Conservation (phyloP, 306 rosid genomes). For the Cucurbita moschata region DNA sequence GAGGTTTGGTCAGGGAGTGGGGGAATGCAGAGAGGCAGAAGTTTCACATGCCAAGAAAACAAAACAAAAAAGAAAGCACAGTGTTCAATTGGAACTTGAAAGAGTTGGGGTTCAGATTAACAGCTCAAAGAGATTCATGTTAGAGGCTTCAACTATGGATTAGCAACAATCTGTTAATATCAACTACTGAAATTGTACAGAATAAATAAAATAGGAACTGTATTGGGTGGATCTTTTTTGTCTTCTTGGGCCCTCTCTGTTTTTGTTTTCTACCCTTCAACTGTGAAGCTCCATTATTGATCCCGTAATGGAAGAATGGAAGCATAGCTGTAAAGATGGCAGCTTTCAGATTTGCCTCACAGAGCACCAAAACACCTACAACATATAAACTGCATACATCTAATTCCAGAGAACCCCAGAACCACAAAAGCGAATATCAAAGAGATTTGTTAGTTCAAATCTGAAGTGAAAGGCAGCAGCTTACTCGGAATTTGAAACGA, state of each 20-base stretch:
- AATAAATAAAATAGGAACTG: background rate
- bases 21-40: background rate
- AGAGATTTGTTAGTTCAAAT: too few species aligned
- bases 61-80: too few species aligned
- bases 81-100: background rate
- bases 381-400: background rate
- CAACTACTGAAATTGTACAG: background rate
- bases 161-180: background rate
- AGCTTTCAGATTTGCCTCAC: slow-evolving; percentile 5
- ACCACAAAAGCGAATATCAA: too few species aligned
- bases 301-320: background rate
- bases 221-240: background rate
- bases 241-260: background rate
- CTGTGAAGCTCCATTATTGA: background rate
- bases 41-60: background rate
- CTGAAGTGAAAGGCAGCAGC: background rate
- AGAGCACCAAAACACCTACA: slow-evolving; percentile 6
- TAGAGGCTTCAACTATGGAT: background rate
- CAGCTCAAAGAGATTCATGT: background rate
- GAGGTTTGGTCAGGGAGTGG: background rate
- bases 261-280: background rate
- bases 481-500: slow-evolving; percentile 7
- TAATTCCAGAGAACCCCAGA: background rate
- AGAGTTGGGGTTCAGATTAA: background rate
- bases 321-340: background rate